Base-by-base conservation (phyloP, 768 basidiomycete species). In the Boletus rufocinnamomeus region DNA sequence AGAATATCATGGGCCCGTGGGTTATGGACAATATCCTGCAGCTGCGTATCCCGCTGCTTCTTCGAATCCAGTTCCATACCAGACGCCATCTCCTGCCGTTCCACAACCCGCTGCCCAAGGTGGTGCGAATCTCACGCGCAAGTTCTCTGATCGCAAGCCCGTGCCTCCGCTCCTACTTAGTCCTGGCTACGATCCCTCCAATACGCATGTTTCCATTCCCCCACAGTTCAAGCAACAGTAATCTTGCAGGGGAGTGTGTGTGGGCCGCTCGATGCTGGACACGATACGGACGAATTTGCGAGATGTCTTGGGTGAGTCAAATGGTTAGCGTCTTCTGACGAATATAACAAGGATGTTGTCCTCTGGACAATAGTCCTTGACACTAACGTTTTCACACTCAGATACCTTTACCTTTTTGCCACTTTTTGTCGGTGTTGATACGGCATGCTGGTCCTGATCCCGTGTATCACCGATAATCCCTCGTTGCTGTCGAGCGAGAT, bases 81-180 rank as follows among this genome's bases (percentile, higher is more conserved):
- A 11, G 19, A 7, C 23, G 3, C 52, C 70, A 2, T 52, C 70
- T 4, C 56, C 63, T 46, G 11, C 60, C 3, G 11, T 43, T 21
- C 52, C 62, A 13, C 66, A 63, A 28, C 51, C 65, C 3, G 43
- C 47, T 2, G 63, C 40, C 28, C 63, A 68, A 14, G 62, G 71
- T 1, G 73, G 72, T 38, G 69, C 73, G 28, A 74, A 66, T 49
- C 64, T 73, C n/a, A 68, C 65, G 10, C 73, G 72, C 63, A 73
- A 73, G 34, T 73, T 62, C n/a, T 73, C 72, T 11, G 63, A 73
- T 53, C 72, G 72, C 34, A 73, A 73, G 50, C 73, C 72, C 4
- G 72, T 73, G 14, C 72, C 73, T 27, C 68, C 68, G 11, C 64
- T 73, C 53, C 38, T 70, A 1, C 66, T 63, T 14, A 30, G 50